These are phyloP conservation scores for Collybia mongolica DNA, from an alignment of 768 basidiomycete genomes.

Conservation along the genomic window DNA sequence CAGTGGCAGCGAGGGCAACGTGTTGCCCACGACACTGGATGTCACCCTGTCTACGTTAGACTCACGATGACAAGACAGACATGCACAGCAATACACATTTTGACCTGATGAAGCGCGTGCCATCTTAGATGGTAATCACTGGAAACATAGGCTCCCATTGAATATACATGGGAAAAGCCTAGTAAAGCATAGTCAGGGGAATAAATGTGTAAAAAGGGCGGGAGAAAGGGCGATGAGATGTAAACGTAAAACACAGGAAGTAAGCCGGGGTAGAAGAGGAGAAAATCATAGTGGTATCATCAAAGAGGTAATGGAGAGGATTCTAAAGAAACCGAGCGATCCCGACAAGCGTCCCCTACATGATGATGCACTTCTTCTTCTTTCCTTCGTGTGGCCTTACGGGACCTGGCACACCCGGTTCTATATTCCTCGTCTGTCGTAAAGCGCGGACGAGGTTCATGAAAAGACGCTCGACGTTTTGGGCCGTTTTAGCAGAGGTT, in stretches of 20 bases:
- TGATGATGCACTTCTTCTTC: constrained; percentile 68
- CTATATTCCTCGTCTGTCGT: constrained; percentile 68
- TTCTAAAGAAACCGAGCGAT: constrained; percentile 65
- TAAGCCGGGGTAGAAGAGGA: constrained; percentile 27
- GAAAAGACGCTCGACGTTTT: constrained; percentile 91
- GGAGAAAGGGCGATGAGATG: constrained; percentile 22
- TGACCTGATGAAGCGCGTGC: background rate
- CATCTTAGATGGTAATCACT: constrained; percentile 13
- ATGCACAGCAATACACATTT: background rate
- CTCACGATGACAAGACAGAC: constrained; percentile 5
- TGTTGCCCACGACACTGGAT: background rate
- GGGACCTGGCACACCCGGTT: constrained; percentile 38
- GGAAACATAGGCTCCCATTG: constrained; percentile 25
- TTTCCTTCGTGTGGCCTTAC: constrained; percentile 40
- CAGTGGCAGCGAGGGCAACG: constrained; percentile 2
- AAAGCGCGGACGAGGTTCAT: constrained; percentile 82
- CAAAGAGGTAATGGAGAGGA: constrained; percentile 67
- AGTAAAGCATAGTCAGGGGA: constrained; percentile 15
- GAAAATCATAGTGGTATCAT: constrained; percentile 73
- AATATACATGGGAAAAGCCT: constrained; percentile 35
- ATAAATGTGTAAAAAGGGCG: constrained; percentile 16
- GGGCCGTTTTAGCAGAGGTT: constrained; percentile 93
- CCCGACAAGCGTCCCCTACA: constrained; percentile 72
- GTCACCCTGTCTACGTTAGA: background rate
- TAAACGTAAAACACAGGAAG: constrained; percentile 20